Conservation (phyloP, 176 grass and related monocot species). For the Raddia distichophylla region DNA sequence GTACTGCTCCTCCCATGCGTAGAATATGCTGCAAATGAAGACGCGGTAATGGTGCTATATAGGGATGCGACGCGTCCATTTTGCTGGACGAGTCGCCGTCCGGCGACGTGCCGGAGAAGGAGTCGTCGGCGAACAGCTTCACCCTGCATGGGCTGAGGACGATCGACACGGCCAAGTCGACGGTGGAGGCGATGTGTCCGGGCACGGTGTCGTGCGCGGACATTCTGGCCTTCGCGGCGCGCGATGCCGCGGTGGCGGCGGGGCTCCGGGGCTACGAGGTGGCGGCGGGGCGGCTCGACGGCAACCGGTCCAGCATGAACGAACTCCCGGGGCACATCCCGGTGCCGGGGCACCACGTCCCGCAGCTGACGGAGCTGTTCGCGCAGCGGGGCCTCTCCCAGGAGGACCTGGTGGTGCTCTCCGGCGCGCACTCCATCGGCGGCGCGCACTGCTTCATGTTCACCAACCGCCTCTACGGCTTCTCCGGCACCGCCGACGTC, state of each 20-base stretch:
- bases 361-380: conserved; percentile 46
- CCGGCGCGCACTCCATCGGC: conserved; percentile 71
- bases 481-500: conserved; percentile 19
- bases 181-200: conserved; percentile 53
- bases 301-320: conserved; percentile 36
- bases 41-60: neutral
- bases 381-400: conserved; percentile 28
- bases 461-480: conserved; percentile 55
- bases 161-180: conserved; percentile 46
- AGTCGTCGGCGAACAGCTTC: conserved; percentile 50
- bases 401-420: conserved; percentile 56
- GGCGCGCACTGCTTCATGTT: conserved; percentile 62
- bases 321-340: conserved; percentile 54
- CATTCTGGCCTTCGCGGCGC: conserved; percentile 53
- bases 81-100: conserved; percentile 52
- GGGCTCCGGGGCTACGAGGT: conserved; percentile 47
- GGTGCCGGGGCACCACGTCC: conserved; percentile 23
- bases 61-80: conserved; percentile 65
- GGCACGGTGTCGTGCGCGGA: conserved; percentile 51
- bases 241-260: conserved; percentile 48
- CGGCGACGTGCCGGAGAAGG: conserved; percentile 56
- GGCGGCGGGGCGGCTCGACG: conserved; percentile 44
- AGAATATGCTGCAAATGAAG: too few relatives aligned
- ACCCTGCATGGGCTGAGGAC: conserved; percentile 45
- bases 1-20: neutral